These are phyloP conservation scores for Sporisorium scitamineum DNA, from an alignment of 1,284 basidiomycete species.

Conservation along the genomic window DNA sequence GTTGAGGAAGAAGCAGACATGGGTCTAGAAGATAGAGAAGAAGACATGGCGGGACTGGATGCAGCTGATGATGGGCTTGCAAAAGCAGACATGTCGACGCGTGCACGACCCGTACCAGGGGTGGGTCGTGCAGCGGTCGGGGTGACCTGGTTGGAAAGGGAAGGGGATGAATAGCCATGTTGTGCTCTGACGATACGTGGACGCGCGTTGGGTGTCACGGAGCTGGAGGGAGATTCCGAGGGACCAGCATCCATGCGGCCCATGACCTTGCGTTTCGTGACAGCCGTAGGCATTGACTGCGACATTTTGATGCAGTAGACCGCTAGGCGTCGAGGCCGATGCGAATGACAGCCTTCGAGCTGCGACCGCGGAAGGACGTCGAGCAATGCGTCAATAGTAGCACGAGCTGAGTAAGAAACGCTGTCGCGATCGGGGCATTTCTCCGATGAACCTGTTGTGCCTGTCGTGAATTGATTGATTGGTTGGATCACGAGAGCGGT, in stretches of 20 bases:
- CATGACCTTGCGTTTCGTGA: conserved; percentile 52
- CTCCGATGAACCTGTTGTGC: not conserved
- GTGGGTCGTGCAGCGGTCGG: conserved; percentile 20
- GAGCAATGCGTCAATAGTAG: not conserved
- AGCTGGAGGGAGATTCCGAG: conserved; percentile 31
- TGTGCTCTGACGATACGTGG: conserved; percentile 40
- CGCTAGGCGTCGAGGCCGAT: not conserved
- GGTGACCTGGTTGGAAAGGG: conserved; percentile 27
- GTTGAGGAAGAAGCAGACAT: conserved; percentile 24
- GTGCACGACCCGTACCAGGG: conserved; percentile 28
- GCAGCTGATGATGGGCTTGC: conserved; percentile 28
- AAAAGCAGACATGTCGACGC: conserved; percentile 49
- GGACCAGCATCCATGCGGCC: conserved; percentile 38
- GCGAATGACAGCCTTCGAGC: not conserved
- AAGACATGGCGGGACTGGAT: conserved; percentile 44
- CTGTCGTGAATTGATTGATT: not conserved
- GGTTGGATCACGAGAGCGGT: not conserved
- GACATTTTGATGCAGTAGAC: conserved; percentile 18
- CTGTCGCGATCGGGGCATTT: not conserved
- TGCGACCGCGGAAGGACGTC: not conserved
- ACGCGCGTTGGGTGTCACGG: conserved; percentile 37
- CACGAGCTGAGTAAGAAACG: not conserved
- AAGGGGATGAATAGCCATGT: conserved; percentile 42
- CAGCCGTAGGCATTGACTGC: conserved; percentile 38
- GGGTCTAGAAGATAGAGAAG: conserved; percentile 19